These are phyloP conservation scores for Boletus bicolor DNA, from an alignment of 768 basidiomycete genomes.

Conservation along the genomic window DNA sequence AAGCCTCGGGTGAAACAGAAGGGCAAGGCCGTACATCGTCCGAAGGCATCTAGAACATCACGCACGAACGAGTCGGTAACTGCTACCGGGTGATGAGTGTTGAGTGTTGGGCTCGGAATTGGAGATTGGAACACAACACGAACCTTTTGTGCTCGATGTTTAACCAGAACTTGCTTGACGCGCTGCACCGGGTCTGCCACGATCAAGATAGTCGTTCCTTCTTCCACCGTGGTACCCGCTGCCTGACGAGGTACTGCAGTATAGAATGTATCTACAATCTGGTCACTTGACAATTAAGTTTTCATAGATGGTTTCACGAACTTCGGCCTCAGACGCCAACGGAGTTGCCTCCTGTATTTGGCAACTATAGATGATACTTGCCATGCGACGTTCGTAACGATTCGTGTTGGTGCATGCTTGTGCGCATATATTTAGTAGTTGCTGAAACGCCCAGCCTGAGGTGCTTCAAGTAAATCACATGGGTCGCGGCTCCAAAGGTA, in stretches of 20 bases:
- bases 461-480: not conserved
- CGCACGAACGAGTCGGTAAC: too few relatives aligned
- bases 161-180: not conserved
- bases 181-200: not conserved
- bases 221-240: not conserved
- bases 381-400: too few relatives aligned
- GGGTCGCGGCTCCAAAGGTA: not conserved
- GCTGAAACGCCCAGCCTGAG: not conserved
- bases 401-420: too few relatives aligned
- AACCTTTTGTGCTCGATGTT: not conserved
- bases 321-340: not conserved
- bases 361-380: too few relatives aligned
- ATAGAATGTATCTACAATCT: not conserved
- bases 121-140: not conserved
- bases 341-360: not conserved
- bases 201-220: not conserved
- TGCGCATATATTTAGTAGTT: not conserved
- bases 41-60: constrained; percentile 11
- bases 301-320: not conserved
- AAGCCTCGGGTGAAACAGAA: too few relatives aligned
- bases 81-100: too few relatives aligned
- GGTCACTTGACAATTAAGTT: not conserved
- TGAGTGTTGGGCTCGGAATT: not conserved
- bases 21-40: constrained; percentile 2
- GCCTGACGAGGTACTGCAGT: not conserved